phyloP scores from a whole-genome alignment of 169 alveolate genomes.

The Eimeria tenella region DNA sequence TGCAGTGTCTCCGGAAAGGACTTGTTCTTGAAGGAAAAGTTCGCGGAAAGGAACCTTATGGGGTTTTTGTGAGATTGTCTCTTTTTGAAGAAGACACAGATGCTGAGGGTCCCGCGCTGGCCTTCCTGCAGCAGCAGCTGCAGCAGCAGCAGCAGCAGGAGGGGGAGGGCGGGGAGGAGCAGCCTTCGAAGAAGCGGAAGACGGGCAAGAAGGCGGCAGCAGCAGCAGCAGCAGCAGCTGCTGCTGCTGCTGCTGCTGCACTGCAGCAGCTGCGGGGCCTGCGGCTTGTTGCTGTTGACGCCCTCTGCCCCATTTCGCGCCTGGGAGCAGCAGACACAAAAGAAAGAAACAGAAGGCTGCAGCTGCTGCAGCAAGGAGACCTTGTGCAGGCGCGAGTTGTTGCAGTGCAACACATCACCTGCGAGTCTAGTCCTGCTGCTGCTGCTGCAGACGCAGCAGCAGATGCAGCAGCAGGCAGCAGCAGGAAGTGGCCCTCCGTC shows the following conservation, averaged over 20 bases:
- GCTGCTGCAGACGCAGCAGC: neutral
- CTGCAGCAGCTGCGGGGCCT: neutral
- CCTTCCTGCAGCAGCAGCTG: slow-evolving; percentile 59
- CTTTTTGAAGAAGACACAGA: neutral
- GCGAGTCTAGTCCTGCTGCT: neutral
- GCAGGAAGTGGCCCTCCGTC: neutral
- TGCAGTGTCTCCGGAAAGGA: slow-evolving; percentile 37
- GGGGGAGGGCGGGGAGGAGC: neutral
- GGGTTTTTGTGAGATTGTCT: slow-evolving; percentile 55
- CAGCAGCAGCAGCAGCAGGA: slow-evolving; percentile 11
- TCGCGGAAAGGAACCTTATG: slow-evolving; percentile 21
- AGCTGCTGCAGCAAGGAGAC: slow-evolving; percentile 43
- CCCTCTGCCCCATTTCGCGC: slow-evolving; percentile 16
- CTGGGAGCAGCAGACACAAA: slow-evolving; percentile 12
- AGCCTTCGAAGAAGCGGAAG: neutral
- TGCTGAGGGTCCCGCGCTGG: slow-evolving; percentile 15
- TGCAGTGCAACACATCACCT: neutral
- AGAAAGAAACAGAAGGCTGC: slow-evolving; percentile 17
- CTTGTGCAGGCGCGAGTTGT: slow-evolving; percentile 43
- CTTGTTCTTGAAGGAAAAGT: slow-evolving; percentile 41
- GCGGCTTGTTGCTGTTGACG: slow-evolving; percentile 21
- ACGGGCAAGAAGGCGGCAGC: neutral
- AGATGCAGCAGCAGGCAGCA: slow-evolving; percentile 42
- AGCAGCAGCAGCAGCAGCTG: neutral
- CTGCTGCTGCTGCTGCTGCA: slow-evolving; percentile 43